Conservation (phyloP, 164 flowering plant genomes). For the Annona squamosa region DNA sequence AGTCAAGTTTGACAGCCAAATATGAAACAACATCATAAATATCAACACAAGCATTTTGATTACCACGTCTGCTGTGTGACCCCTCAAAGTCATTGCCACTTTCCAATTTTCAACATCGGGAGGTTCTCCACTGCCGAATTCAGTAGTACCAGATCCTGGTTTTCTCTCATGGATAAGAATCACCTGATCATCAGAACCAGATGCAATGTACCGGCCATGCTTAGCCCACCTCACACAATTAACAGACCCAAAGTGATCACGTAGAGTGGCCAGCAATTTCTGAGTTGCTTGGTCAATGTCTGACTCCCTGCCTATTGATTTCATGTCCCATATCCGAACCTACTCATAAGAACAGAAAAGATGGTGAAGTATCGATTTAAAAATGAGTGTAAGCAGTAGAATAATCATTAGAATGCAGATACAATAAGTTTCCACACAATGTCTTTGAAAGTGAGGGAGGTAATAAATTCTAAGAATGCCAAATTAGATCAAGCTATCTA, state of each 20-base stretch:
- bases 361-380: not conserved
- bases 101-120: slow-evolving; percentile 99
- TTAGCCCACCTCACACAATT: slow-evolving; percentile 99
- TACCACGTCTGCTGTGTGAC: slow-evolving; percentile 99
- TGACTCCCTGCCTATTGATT: slow-evolving; percentile 52
- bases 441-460: not conserved
- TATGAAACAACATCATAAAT: not conserved
- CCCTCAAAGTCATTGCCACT: slow-evolving; percentile 84
- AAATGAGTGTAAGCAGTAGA: not conserved
- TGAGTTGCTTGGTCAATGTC: slow-evolving; percentile 49
- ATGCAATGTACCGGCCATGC: slow-evolving; percentile 84
- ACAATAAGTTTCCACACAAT: not conserved
- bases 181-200: slow-evolving; percentile 98
- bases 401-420: not conserved
- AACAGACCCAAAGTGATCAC: slow-evolving; percentile 98
- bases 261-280: slow-evolving; percentile 85
- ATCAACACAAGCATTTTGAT: slow-evolving; percentile 19
- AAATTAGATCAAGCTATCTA: not conserved
- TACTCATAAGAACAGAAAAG: slow-evolving; percentile 12
- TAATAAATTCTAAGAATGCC: not conserved
- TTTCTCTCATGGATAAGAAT: slow-evolving; percentile 89
- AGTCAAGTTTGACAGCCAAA: not conserved
- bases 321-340: slow-evolving; percentile 99
- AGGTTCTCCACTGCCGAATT: slow-evolving; percentile 99
- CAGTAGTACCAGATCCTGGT: slow-evolving; percentile 99